phyloP scores from a whole-genome alignment of 495 filamentous ascomycete genomes.

The Aspergillus taichungensis region DNA sequence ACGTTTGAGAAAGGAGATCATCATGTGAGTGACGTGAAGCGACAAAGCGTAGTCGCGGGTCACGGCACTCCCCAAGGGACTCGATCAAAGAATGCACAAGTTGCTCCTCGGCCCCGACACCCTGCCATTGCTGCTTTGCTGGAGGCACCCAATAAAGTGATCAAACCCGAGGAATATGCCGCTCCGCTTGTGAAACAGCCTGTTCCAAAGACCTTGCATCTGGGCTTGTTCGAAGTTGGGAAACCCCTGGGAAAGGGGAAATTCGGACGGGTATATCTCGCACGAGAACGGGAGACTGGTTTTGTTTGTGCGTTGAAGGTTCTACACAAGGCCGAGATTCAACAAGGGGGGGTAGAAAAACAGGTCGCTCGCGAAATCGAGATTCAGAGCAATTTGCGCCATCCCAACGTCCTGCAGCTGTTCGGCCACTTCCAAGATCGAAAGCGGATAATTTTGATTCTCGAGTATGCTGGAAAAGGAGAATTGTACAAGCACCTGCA shows the following conservation, averaged over 20 bases:
- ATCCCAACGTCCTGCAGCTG: constrained; percentile 85
- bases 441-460: constrained; percentile 85
- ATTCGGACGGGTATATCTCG: constrained; percentile 90
- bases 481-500: constrained; percentile 93
- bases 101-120: too few relatives aligned
- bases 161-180: neutral
- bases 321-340: constrained; percentile 83
- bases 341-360: constrained; percentile 84
- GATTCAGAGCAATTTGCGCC: constrained; percentile 87
- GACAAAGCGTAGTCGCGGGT: constrained; percentile 13
- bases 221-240: constrained; percentile 97
- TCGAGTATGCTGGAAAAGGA: constrained; percentile 87
- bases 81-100: too few relatives aligned
- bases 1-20: neutral
- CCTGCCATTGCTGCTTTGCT: neutral
- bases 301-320: constrained; percentile 96
- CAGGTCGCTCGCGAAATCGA: constrained; percentile 93
- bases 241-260: constrained; percentile 91
- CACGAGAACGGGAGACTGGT: constrained; percentile 71
- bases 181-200: constrained; percentile 32
- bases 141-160: neutral
- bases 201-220: constrained; percentile 65
- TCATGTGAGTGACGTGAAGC: constrained; percentile 13
- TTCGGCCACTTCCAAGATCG: constrained; percentile 94
- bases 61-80: too few relatives aligned